Conservation (phyloP, 1,284 basidiomycete species). For the Pseudozyma tsukubaensis region DNA sequence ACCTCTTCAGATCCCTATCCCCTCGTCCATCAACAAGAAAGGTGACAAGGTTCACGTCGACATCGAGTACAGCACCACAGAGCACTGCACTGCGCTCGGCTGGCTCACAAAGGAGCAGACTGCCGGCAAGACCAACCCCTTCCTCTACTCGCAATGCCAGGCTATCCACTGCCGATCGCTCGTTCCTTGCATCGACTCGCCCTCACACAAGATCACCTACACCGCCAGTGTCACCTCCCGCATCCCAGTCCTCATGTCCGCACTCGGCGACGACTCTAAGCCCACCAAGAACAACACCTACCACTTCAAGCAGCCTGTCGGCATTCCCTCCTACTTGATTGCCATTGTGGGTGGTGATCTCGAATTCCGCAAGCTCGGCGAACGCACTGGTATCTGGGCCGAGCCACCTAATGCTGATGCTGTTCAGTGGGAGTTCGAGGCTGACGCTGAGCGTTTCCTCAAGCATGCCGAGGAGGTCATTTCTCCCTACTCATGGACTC, state of each 20-base stretch:
- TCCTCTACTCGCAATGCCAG: slow-evolving; percentile 93
- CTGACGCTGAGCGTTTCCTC: slow-evolving; percentile 65
- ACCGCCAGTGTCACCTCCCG: slow-evolving; percentile 56
- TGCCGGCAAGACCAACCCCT: slow-evolving; percentile 79
- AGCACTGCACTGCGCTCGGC: slow-evolving; percentile 85
- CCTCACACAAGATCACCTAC: slow-evolving; percentile 67
- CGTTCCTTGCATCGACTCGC: slow-evolving; percentile 64
- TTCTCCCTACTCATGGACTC: slow-evolving; percentile 80
- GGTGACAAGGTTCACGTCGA: slow-evolving; percentile 54
- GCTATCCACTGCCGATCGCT: slow-evolving; percentile 71
- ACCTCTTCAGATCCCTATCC: slow-evolving; percentile 69
- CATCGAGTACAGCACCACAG: slow-evolving; percentile 75
- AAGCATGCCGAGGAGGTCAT: slow-evolving; percentile 64
- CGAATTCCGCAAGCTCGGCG: slow-evolving; percentile 61
- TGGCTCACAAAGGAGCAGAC: slow-evolving; percentile 95
- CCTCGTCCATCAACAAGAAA: slow-evolving; percentile 46
- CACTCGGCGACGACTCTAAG: slow-evolving; percentile 58
- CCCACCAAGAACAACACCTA: slow-evolving; percentile 43
- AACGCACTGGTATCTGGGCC: slow-evolving; percentile 67
- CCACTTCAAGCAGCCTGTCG: slow-evolving; percentile 62
- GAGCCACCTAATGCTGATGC: slow-evolving; percentile 62
- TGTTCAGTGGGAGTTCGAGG: slow-evolving; percentile 68
- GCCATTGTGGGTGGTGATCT: slow-evolving; percentile 67
- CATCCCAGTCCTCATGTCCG: slow-evolving; percentile 67
- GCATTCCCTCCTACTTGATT: slow-evolving; percentile 66